A percentile compares a stretch with the other conserved stretches of the same genome.
Conservation (phyloP, 495 filamentous ascomycete species). For the Podospora comata region DNA sequence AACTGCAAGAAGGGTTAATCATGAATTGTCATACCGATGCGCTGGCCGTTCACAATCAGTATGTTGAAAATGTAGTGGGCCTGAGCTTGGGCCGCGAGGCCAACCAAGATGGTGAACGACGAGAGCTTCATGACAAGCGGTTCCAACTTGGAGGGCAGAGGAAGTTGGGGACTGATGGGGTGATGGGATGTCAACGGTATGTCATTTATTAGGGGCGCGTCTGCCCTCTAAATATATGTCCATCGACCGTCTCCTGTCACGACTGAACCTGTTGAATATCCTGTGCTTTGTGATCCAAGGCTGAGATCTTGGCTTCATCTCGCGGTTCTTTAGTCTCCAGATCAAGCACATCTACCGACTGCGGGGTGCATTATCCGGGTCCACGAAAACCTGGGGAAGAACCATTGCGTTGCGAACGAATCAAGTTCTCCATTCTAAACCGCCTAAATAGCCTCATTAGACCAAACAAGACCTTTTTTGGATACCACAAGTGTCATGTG, state of each 20-base stretch:
- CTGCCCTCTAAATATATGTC: background rate
- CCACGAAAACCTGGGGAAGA: background rate
- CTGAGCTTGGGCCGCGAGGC: conserved; percentile 29
- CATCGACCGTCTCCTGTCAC: background rate
- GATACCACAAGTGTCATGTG: background rate
- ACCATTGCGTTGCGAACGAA: background rate
- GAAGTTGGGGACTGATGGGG: background rate
- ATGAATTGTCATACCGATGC: conserved; percentile 8
- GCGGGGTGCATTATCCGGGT: conserved; percentile 6
- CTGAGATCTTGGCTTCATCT: background rate
- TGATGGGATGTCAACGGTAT: background rate
- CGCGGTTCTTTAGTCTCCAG: background rate
- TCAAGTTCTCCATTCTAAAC: background rate
- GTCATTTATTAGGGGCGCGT: background rate
- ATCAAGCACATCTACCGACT: conserved; percentile 8
- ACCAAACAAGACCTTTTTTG: background rate
- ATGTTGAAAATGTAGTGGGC: conserved; percentile 45
- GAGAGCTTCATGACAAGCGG: conserved; percentile 22
- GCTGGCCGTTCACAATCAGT: conserved; percentile 40
- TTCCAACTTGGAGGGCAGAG: background rate
- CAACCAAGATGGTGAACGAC: conserved; percentile 29
- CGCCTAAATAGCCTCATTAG: background rate
- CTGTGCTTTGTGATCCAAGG: background rate
- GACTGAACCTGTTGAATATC: background rate
- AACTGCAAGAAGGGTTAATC: too few species aligned